Evolutionary conservation across 129 eudicot species (phyloP), one percentile per base, ranked within the genome.

Genomic region (Centrapalus pauciflorus): DNA sequence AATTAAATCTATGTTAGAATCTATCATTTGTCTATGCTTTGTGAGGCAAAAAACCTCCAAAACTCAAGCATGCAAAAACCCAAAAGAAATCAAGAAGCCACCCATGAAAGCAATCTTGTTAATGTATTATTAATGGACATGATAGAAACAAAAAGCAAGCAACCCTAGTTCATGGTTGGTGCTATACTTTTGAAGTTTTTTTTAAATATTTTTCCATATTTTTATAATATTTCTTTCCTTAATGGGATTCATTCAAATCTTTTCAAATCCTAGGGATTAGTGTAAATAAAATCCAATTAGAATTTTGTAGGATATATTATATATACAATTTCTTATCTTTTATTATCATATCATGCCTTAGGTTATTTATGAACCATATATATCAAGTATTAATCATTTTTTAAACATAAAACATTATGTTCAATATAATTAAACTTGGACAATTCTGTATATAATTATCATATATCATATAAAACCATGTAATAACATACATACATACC

Each of bases 71-170:
- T 35, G 30, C n/a, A 35, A 50, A 72, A 61, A 35, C 68, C 24
- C 51, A 55, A 66, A 74, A 65, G 24, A 65, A 37, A 64, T 38
- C 21, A 37, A 27, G 27, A 52, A 52, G 13, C 48, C 46, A 49
- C 33, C 28, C 64, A 37, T 38, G 78, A 73, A 73, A 64, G 66
- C 66, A 65, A 65, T 65, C 61, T 74, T 65, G n/a, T n/a, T n/a
- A n/a, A 74, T 66, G 17, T 11, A 65, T 65, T 74, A 28, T 65
- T 28, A 74, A 55, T 25, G 61, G 64, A 34, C 78, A 73, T 17
- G 72, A 73, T 73, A 73, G 71, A 73, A 73, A 73, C 72, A 64
- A 73, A 54, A 73, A 62, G 77, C 32, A 73, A 63, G 12, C 52
- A 37, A 51, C 71, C 50, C 57, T 38, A 52, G 58, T 43, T 64